Percentiles rank a stretch among this genome's conserved stretches.
phyloP scores from a whole-genome alignment of 768 basidiomycete species.

The Panaeolus cyanescens region DNA sequence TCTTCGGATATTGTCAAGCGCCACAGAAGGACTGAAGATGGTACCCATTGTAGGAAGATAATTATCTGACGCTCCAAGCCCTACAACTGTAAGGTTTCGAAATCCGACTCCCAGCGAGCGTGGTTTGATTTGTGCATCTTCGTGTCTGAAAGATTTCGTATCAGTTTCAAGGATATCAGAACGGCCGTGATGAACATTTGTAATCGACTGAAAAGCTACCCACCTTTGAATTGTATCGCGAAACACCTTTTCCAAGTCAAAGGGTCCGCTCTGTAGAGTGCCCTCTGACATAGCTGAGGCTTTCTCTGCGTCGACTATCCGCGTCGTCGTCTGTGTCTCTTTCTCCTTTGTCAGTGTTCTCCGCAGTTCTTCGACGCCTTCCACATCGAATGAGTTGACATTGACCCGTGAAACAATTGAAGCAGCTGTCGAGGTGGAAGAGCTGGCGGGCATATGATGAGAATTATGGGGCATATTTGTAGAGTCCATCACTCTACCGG shows the following conservation, averaged over 20 bases:
- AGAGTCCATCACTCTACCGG: background rate
- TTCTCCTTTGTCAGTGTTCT: background rate
- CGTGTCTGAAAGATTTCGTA: no score
- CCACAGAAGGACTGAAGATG: slow-evolving; percentile 51
- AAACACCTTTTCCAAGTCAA: background rate
- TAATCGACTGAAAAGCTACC: slow-evolving; percentile 10
- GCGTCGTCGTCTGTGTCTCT: background rate
- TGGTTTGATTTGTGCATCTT: slow-evolving; percentile 46
- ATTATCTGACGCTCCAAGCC: slow-evolving; percentile 55
- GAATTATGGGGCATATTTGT: background rate
- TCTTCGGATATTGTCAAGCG: slow-evolving; percentile 43
- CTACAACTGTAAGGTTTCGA: slow-evolving; percentile 59
- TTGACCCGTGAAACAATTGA: background rate
- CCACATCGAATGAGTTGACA: background rate
- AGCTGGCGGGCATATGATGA: background rate
- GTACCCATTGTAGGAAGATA: slow-evolving; percentile 66
- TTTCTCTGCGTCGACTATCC: background rate
- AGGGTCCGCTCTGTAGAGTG: background rate
- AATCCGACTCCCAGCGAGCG: slow-evolving; percentile 67
- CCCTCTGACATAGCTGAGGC: background rate
- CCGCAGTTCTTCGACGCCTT: background rate
- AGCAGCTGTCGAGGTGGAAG: background rate
- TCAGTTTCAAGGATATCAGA: no score
- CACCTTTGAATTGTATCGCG: background rate
- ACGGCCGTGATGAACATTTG: no score